These are phyloP conservation scores for Aspergillus fumigatus DNA, from an alignment of 2,329 filamentous ascomycete species.

Conservation along the genomic window DNA sequence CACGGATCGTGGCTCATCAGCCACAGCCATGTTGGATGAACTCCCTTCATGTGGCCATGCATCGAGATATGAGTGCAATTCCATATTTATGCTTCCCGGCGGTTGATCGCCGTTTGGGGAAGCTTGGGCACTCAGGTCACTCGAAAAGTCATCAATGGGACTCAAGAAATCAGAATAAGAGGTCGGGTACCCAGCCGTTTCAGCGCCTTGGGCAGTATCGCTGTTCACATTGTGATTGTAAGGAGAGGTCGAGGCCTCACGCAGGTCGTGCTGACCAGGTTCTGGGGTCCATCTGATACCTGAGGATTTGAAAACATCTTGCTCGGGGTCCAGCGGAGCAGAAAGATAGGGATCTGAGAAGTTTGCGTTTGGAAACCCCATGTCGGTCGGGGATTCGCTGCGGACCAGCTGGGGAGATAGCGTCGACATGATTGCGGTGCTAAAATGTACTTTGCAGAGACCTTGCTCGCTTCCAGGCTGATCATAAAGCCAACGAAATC, in stretches of 20 bases:
- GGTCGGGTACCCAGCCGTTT: constrained; percentile 7
- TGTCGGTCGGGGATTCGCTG: constrained; percentile 20
- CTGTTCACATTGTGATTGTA: constrained; percentile 5
- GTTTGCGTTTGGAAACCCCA: constrained; percentile 28
- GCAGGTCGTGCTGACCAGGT: constrained; percentile 10
- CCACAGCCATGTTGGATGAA: constrained; percentile 1
- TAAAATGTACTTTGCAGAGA: not conserved
- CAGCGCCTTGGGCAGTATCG: constrained; percentile 4
- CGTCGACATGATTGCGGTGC: constrained; percentile 15
- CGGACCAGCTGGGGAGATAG: constrained; percentile 19
- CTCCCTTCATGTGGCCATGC: constrained; percentile 8
- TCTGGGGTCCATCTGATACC: constrained; percentile 29
- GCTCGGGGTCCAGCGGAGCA: constrained; percentile 35
- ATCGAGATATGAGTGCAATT: constrained; percentile 12
- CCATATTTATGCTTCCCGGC: constrained; percentile 16
- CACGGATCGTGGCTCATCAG: not conserved
- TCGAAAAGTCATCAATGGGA: constrained; percentile 24
- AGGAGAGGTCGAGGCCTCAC: constrained; percentile 12
- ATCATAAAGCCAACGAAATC: not conserved
- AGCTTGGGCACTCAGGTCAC: constrained; percentile 25
- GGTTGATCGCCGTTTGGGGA: constrained; percentile 21
- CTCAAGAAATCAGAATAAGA: constrained; percentile 27
- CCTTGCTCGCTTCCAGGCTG: not conserved
- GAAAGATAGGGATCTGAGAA: constrained; percentile 38
- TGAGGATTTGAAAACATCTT: constrained; percentile 31